These are phyloP conservation scores for Colletotrichum acutatum DNA, from an alignment of 2,329 filamentous ascomycete genomes.

Conservation along the genomic window DNA sequence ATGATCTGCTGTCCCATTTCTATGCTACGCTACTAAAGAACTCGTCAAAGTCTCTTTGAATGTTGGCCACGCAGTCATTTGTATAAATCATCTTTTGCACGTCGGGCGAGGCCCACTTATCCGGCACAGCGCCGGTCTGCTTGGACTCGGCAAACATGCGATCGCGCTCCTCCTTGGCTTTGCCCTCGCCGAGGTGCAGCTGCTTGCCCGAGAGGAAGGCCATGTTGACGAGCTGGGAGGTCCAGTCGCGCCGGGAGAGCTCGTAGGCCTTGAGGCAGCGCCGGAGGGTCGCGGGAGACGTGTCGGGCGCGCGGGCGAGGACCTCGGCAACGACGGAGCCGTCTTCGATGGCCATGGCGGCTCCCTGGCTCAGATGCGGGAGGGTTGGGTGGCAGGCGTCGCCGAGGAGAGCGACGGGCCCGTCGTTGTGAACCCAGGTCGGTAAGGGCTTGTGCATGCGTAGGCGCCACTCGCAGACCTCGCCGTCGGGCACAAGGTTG, in stretches of 20 bases:
- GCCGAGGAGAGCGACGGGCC: conserved; percentile 67
- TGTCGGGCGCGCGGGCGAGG: conserved; percentile 52
- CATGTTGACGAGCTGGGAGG: conserved; percentile 62
- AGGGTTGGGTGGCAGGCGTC: conserved; percentile 76
- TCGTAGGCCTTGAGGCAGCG: conserved; percentile 66
- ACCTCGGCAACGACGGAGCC: conserved; percentile 69
- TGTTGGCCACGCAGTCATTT: conserved; percentile 68
- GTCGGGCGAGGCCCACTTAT: conserved; percentile 78
- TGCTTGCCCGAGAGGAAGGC: conserved; percentile 63
- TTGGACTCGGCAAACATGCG: conserved; percentile 64
- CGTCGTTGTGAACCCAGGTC: conserved; percentile 63
- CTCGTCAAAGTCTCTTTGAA: conserved; percentile 62
- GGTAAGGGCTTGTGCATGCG: conserved; percentile 67
- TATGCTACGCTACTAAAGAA: conserved; percentile 50
- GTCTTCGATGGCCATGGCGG: conserved; percentile 76
- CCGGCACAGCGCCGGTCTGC: conserved; percentile 64
- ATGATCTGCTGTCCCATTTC: conserved; percentile 25
- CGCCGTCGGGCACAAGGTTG: conserved; percentile 68
- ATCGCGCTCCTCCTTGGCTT: conserved; percentile 69
- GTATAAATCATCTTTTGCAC: conserved; percentile 75
- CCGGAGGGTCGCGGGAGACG: conserved; percentile 52
- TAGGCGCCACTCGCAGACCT: conserved; percentile 74
- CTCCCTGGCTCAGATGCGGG: conserved; percentile 74
- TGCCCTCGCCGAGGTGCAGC: conserved; percentile 68
- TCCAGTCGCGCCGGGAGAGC: conserved; percentile 65